phyloP scores from a whole-genome alignment of 345 rosid genomes.

The Moricandia arvensis region DNA sequence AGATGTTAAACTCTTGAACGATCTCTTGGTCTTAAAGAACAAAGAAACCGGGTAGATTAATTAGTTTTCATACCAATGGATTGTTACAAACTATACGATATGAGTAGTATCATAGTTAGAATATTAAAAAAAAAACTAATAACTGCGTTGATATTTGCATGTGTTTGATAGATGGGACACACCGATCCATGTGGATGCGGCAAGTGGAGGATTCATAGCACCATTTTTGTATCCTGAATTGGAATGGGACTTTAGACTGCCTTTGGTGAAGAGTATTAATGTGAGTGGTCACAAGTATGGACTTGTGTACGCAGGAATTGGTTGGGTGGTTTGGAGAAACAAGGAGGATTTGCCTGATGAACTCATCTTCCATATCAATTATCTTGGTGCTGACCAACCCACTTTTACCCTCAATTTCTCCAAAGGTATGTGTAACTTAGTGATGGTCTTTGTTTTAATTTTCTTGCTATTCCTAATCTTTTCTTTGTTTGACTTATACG shows the following conservation, averaged over 20 bases:
- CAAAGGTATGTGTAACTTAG: background rate
- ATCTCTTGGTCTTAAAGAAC: background rate
- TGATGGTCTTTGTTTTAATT: background rate
- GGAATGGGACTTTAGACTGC: background rate
- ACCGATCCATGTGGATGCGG: background rate
- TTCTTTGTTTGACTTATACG: background rate
- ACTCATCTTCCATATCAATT: background rate
- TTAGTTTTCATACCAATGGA: background rate
- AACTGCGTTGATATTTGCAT: background rate
- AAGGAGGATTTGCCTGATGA: background rate
- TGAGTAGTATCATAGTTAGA: background rate
- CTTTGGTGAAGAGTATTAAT: background rate
- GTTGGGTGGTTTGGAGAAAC: background rate
- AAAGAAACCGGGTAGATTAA: background rate
- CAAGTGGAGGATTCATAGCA: background rate
- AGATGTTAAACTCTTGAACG: background rate
- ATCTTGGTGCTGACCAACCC: background rate
- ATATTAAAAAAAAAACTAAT: too few relatives aligned
- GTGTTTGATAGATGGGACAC: background rate
- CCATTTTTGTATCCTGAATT: background rate
- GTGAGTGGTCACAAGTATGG: slow-evolving; percentile 1
- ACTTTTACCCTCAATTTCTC: background rate
- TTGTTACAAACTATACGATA: background rate
- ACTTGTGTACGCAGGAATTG: background rate
- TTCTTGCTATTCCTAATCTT: background rate